phyloP scores from a whole-genome alignment of 192 early-diverging fungal species.

The Coemansia biformis region DNA sequence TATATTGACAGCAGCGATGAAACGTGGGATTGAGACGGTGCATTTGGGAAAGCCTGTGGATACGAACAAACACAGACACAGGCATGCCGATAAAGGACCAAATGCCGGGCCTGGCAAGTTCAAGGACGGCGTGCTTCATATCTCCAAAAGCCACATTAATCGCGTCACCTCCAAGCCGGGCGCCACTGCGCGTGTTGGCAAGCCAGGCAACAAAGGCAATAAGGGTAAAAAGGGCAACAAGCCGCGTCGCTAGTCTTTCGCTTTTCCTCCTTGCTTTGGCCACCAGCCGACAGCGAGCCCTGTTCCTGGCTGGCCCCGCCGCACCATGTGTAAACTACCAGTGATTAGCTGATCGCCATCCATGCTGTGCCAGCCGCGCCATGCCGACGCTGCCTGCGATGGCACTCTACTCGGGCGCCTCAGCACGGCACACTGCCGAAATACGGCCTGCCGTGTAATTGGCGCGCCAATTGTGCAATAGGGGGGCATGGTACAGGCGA shows the following conservation, averaged over 20 bases:
- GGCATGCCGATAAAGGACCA: slow-evolving; percentile 16
- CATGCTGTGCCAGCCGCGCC: no score
- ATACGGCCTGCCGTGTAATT: no score
- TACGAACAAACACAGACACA: slow-evolving; percentile 2
- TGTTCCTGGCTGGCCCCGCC: no score
- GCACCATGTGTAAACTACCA: no score
- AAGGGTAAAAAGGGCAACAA: slow-evolving; percentile 6
- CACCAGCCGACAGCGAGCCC: no score
- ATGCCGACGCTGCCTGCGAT: no score
- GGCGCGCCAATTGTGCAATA: no score
- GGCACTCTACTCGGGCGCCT: no score
- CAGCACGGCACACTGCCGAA: no score
- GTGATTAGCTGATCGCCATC: no score
- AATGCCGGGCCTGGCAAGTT: slow-evolving; percentile 19
- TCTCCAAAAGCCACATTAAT: slow-evolving; percentile 39
- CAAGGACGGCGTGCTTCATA: slow-evolving; percentile 39
- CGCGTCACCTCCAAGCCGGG: slow-evolving; percentile 15
- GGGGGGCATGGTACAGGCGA: no score
- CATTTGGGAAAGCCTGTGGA: slow-evolving; percentile 20
- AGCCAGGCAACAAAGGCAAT: slow-evolving; percentile 6
- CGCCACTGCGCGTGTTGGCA: slow-evolving; percentile 8
- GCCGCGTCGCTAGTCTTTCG: slow-evolving; percentile 1
- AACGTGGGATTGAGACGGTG: slow-evolving; percentile 24
- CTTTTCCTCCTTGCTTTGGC: neutral
- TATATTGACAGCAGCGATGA: slow-evolving; percentile 23